Conservation (phyloP, 805 yeast species). For the Sugiyamaella valdiviana region DNA sequence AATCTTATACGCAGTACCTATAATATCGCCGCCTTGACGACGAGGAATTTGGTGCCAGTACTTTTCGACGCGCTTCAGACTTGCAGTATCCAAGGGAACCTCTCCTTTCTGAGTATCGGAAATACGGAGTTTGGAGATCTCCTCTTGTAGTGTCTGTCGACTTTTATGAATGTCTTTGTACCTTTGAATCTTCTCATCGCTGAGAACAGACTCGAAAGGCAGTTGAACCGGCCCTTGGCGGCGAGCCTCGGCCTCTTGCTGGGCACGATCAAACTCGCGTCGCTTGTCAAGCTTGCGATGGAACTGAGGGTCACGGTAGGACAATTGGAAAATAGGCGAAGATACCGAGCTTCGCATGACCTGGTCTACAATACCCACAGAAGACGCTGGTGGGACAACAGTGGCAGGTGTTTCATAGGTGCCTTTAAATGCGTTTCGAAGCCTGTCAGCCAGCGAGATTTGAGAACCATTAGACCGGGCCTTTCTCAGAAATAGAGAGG, state of each 20-base stretch:
- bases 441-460: not conserved
- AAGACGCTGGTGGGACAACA: not conserved
- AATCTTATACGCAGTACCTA: conserved; percentile 33
- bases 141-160: conserved; percentile 11
- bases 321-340: conserved; percentile 3
- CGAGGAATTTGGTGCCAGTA: conserved; percentile 7
- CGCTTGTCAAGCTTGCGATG: conserved; percentile 2
- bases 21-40: conserved; percentile 1
- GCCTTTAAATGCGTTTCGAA: conserved; percentile 1
- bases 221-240: not conserved
- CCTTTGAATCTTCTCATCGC: conserved; percentile 2
- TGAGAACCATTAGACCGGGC: not conserved
- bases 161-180: conserved; percentile 12
- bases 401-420: not conserved
- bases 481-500: conserved; percentile 2
- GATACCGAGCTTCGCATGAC: not conserved
- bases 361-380: not conserved
- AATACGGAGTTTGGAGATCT: conserved; percentile 12
- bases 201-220: conserved; percentile 2
- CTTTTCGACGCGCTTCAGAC: conserved; percentile 9
- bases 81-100: conserved; percentile 10
- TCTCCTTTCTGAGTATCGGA: not conserved
- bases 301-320: conserved; percentile 1
- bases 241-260: not conserved
- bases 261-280: not conserved